Conservation (phyloP, 176 grass and related monocot species). For the Aegilops bicornis region DNA sequence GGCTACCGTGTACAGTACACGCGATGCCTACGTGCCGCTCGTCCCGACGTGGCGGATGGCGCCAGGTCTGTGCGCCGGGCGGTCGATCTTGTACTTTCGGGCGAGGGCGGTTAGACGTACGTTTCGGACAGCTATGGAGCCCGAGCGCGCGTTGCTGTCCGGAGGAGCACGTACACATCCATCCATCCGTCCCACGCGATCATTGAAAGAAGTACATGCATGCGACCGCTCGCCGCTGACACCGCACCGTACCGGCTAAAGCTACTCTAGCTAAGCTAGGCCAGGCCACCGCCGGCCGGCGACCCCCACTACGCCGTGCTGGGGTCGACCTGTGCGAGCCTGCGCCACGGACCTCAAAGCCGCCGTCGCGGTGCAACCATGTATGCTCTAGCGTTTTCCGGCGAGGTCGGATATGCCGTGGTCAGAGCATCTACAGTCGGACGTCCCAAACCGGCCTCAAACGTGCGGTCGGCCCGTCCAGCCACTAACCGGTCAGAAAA, state of each 20-base stretch:
- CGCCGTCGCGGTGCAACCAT: background rate
- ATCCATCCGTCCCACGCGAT: background rate
- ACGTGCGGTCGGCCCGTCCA: too few relatives aligned
- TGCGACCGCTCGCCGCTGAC: background rate
- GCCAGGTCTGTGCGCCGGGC: background rate
- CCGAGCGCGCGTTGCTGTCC: background rate
- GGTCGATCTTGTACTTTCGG: constrained; percentile 18
- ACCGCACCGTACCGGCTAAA: background rate
- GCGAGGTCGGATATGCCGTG: too few relatives aligned
- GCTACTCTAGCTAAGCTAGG: background rate
- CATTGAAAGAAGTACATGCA: background rate
- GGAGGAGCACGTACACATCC: background rate
- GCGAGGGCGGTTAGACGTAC: constrained; percentile 29
- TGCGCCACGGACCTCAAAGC: background rate
- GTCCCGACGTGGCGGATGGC: constrained; percentile 10
- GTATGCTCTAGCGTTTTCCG: background rate
- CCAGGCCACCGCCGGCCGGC: background rate
- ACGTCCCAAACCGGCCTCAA: too few relatives aligned
- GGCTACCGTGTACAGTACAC: background rate
- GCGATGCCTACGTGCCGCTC: constrained; percentile 19
- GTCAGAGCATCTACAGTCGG: background rate
- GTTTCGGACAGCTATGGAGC: background rate
- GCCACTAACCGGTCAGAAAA: too few relatives aligned
- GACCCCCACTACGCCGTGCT: background rate
- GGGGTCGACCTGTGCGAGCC: too few relatives aligned